These are phyloP conservation scores for Mycena kentingensis DNA, from an alignment of 768 basidiomycete genomes.

Conservation along the genomic window DNA sequence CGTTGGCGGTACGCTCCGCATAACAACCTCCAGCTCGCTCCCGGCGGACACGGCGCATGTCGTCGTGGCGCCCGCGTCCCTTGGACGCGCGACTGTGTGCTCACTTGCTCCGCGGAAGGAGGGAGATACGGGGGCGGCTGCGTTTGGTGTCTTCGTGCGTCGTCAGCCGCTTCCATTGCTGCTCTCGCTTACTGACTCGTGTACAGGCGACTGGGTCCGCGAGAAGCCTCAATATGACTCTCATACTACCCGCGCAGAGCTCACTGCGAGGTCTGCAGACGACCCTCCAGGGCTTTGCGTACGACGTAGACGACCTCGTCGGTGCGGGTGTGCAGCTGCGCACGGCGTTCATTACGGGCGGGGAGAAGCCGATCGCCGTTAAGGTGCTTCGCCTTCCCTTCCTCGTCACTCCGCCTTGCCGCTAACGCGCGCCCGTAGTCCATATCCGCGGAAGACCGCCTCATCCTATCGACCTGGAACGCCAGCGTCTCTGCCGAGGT, in stretches of 20 bases:
- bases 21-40: background rate
- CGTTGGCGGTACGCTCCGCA: background rate
- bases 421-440: background rate
- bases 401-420: background rate
- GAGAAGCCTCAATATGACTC: background rate
- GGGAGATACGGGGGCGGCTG: background rate
- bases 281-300: background rate
- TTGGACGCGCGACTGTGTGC: background rate
- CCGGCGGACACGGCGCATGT: background rate
- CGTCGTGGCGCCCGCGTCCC: background rate
- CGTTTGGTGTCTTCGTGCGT: constrained; percentile 2
- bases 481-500: background rate
- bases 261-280: background rate
- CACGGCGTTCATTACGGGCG: background rate
- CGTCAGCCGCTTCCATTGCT: background rate
- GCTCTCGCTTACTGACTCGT: background rate
- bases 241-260: background rate
- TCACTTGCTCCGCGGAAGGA: background rate
- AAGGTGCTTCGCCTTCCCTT: background rate
- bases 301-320: background rate
- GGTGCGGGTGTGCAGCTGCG: background rate
- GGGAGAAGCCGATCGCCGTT: background rate
- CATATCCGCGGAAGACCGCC: background rate
- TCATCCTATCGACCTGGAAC: background rate
- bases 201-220: background rate